Conservation (phyloP, 441 rosid species). For the Melastoma candidum region DNA sequence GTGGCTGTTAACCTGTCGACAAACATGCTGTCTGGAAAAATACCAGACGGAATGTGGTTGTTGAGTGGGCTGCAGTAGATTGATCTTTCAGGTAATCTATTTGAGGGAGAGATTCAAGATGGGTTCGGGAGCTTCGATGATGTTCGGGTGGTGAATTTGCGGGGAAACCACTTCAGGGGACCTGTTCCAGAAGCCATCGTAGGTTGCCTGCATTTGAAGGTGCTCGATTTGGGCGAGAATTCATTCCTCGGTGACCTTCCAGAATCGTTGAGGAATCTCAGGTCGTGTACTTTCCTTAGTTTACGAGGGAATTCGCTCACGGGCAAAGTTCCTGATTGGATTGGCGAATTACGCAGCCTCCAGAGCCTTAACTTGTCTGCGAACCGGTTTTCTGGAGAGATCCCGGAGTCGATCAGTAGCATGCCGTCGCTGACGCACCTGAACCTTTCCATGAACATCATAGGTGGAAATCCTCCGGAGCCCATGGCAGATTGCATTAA, state of each 20-base stretch:
- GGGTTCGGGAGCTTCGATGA: slow-evolving; percentile 54
- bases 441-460: slow-evolving; percentile 42
- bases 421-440: slow-evolving; percentile 29
- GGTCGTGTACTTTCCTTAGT: slow-evolving; percentile 39
- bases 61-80: slow-evolving; percentile 52
- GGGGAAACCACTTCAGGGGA: slow-evolving; percentile 61
- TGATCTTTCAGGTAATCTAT: slow-evolving; percentile 62
- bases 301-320: slow-evolving; percentile 49
- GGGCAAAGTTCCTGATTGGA: slow-evolving; percentile 70
- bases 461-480: slow-evolving; percentile 38
- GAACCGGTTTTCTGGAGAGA: slow-evolving; percentile 38
- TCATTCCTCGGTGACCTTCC: slow-evolving; percentile 66
- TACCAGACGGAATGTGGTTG: slow-evolving; percentile 56
- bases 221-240: slow-evolving; percentile 58
- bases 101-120: slow-evolving; percentile 57
- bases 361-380: slow-evolving; percentile 62
- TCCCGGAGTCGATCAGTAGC: slow-evolving; percentile 41
- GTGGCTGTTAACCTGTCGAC: slow-evolving; percentile 50
- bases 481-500: slow-evolving; percentile 34
- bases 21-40: slow-evolving; percentile 63
- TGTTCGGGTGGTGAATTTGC: slow-evolving; percentile 41
- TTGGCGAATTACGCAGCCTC: slow-evolving; percentile 49
- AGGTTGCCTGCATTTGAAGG: slow-evolving; percentile 33
- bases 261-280: slow-evolving; percentile 42
- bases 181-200: slow-evolving; percentile 63